A percentile compares a stretch with the other conserved stretches of the same genome.
phyloP scores from a whole-genome alignment of 176 grass and related monocot genomes.

The Puya raimondii region DNA sequence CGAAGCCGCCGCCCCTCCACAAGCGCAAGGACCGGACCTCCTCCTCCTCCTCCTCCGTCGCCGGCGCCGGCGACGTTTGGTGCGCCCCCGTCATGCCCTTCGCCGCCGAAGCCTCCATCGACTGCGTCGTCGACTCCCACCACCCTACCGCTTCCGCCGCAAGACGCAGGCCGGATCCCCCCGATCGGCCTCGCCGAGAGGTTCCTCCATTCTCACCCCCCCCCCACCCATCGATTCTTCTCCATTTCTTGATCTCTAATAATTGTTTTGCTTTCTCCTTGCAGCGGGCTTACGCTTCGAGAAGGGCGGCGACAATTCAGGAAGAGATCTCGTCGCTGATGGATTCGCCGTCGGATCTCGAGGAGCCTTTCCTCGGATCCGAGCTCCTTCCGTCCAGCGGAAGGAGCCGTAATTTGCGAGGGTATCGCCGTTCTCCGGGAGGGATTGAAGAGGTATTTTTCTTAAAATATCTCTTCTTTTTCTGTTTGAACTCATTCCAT shows the following conservation, averaged over 20 bases:
- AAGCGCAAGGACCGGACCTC: conserved; percentile 10
- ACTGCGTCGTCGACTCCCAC: conserved; percentile 61
- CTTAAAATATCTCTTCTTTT: conserved; percentile 1
- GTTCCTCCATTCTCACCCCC: conserved; percentile 18
- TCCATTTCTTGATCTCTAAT: not conserved
- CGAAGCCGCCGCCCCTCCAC: conserved; percentile 41
- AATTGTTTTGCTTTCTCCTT: conserved; percentile 7
- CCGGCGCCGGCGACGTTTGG: conserved; percentile 60
- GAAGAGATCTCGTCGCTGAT: conserved; percentile 28
- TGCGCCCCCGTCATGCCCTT: conserved; percentile 66
- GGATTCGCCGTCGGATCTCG: conserved; percentile 41
- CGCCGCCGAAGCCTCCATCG: conserved; percentile 70
- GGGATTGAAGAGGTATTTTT: conserved; percentile 64
- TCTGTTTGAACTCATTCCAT: not conserved
- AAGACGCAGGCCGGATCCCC: conserved; percentile 22
- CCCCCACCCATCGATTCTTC: not conserved
- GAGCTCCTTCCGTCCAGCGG: conserved; percentile 26
- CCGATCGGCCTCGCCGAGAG: conserved; percentile 55
- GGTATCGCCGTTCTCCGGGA: conserved; percentile 24
- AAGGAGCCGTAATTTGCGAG: conserved; percentile 34
- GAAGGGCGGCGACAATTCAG: conserved; percentile 35
- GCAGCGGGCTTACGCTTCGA: conserved; percentile 26
- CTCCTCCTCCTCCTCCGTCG: not conserved
- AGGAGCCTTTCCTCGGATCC: conserved; percentile 22
- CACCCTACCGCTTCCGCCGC: conserved; percentile 25